Evolutionary conservation across 2,329 filamentous ascomycete genomes (phyloP).

Genomic region (Epichloe uncinata): DNA sequence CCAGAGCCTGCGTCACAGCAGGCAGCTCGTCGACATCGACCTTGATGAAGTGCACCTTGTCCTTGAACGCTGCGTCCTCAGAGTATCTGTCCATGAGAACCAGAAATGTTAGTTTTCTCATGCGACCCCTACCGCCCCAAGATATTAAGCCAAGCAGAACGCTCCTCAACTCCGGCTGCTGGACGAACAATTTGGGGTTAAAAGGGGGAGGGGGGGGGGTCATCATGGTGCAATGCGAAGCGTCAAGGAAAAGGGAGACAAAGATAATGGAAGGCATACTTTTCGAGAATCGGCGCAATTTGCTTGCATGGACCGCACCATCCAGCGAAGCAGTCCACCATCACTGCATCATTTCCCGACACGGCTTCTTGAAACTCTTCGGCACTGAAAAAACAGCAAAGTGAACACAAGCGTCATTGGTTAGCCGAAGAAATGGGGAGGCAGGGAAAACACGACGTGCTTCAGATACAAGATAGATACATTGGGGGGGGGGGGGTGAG

Average conservation of each 20-base stretch:
- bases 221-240: too few species aligned
- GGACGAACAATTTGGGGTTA: too few species aligned
- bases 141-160: too few species aligned
- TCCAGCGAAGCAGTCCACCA: slow-evolving; percentile 76
- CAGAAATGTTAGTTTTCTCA: background rate
- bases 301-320: slow-evolving; percentile 95
- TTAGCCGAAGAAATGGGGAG: too few species aligned
- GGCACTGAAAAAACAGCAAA: slow-evolving; percentile 28
- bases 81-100: slow-evolving; percentile 10
- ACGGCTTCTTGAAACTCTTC: slow-evolving; percentile 44
- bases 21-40: slow-evolving; percentile 75
- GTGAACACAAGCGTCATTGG: too few species aligned
- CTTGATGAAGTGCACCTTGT: slow-evolving; percentile 66
- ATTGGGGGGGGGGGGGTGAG: too few species aligned
- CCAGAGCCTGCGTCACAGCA: slow-evolving; percentile 61
- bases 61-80: slow-evolving; percentile 33
- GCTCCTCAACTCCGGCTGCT: too few species aligned
- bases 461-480: too few species aligned
- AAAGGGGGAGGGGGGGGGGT: too few species aligned
- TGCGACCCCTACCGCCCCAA: too few species aligned
- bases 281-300: slow-evolving; percentile 57
- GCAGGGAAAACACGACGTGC: too few species aligned
- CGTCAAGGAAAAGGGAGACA: background rate
- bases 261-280: slow-evolving; percentile 7
- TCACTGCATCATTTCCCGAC: slow-evolving; percentile 40